Base-by-base conservation (phyloP, 1,139 yeast species). In the Suhomyces maxii region DNA sequence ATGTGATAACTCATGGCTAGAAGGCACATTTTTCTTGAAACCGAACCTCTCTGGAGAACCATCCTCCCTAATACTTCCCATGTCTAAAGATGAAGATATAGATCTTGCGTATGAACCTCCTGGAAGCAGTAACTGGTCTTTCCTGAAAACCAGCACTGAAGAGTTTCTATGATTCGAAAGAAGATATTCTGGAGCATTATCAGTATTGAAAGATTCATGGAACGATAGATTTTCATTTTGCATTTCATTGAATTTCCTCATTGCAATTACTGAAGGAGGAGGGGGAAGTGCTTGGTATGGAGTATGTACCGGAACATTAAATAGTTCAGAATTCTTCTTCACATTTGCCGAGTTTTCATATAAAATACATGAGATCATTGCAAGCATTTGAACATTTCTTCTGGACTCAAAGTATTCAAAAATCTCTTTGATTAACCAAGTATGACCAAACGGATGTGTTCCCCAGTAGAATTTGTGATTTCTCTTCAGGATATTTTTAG, bases 381-480 rank as follows among this genome's bases (percentile, higher is more conserved):
- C 97, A 18, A 93, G 71, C 96, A 91, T 89, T 62, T 91, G 98
- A 23, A 89, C 69, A 57, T 91, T 86, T 3, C 84, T 83, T 41
- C 72, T 63, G 36, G 58, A 65, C 56, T 86, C 95, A 58, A 85
- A 90, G 55, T 85, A 84, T 1, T 67, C 62, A 59, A 91, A 73
- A 40, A 90, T 69, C 52, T 83, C 82, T 34, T 75, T 74, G 0
- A 89, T 72, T n/a, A 89, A 68, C 86, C 93, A 84, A 6, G 76
- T 60, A 41, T 83, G 79, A 0, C 97, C 96, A 62, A 86, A 79
- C 0, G 95, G 93, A 62, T 89, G 96, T 5, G 79, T 68, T 0
- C 91, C 93, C 97, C 97, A 90, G 52, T 74, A 79, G 50, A 81
- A 80, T 23, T 73, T 60, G 46, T 68, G 63, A 23, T 49, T 57